These are phyloP conservation scores for Sparassis latifolia DNA, from an alignment of 1,284 basidiomycete species.

Conservation along the genomic window DNA sequence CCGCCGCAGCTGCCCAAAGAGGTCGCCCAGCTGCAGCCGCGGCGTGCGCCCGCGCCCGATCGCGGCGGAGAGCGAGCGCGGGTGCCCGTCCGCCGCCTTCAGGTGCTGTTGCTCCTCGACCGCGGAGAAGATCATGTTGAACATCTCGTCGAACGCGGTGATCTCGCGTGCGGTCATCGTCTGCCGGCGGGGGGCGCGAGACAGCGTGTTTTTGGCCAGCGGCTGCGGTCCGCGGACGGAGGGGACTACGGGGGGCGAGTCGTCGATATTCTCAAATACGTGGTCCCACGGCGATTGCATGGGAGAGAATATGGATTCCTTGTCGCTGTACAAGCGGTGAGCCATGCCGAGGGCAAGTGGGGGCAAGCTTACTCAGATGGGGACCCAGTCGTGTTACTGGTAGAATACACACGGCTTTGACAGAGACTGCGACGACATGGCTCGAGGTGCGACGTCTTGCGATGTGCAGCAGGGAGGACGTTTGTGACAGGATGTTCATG, in stretches of 20 bases:
- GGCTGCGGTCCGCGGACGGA: conserved; percentile 6
- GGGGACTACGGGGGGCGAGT: conserved; percentile 19
- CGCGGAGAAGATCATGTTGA: conserved; percentile 62
- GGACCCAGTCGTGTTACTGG: no score
- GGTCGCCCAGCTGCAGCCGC: conserved; percentile 11
- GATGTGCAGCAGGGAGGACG: no score
- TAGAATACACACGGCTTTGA: no score
- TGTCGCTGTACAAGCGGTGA: neutral
- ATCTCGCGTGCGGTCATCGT: conserved; percentile 64
- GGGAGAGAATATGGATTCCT: conserved; percentile 21
- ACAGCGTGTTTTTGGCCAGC: conserved; percentile 1
- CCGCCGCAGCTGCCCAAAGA: conserved; percentile 40
- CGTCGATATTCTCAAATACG: conserved; percentile 40
- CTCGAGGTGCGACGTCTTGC: no score
- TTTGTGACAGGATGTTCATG: no score
- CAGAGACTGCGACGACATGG: no score
- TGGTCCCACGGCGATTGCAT: conserved; percentile 47
- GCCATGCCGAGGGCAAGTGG: no score
- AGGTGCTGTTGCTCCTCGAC: conserved; percentile 31
- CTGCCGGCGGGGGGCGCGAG: conserved; percentile 33
- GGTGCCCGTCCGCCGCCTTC: conserved; percentile 2
- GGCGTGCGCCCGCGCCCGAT: conserved; percentile 11
- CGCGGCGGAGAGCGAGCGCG: conserved; percentile 3
- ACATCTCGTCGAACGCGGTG: conserved; percentile 63
- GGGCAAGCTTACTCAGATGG: no score